These are phyloP conservation scores for Veloboletus limbatus DNA, from an alignment of 1,284 basidiomycete species.

Conservation along the genomic window DNA sequence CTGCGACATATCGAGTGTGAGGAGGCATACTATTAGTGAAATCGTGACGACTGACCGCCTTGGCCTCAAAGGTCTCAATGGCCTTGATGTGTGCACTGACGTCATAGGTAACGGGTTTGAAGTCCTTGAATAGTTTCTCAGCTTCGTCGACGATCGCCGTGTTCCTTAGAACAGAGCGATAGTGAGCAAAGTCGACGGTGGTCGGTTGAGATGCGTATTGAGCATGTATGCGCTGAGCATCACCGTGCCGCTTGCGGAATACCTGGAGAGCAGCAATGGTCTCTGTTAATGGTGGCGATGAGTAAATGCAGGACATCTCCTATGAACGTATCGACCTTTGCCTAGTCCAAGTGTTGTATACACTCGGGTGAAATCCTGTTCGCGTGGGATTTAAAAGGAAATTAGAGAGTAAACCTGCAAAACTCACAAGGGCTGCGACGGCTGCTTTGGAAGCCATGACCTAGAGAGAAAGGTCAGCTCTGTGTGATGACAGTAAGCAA, in stretches of 20 bases:
- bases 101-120: constrained; percentile 98
- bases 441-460: constrained; percentile 81
- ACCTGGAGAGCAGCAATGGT: constrained; percentile 87
- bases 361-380: constrained; percentile 89
- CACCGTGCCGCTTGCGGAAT: constrained; percentile 94
- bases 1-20: constrained; percentile 41
- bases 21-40: constrained; percentile 1
- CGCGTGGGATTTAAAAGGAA: constrained; percentile 11
- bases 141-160: constrained; percentile 89
- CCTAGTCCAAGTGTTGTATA: constrained; percentile 89
- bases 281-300: constrained; percentile 49
- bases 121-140: constrained; percentile 85
- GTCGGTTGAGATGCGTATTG: constrained; percentile 73
- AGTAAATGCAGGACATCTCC: constrained; percentile 1
- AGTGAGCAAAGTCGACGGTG: constrained; percentile 87
- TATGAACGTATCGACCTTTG: constrained; percentile 62
- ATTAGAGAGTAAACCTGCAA: not conserved
- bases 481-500: constrained; percentile 4
- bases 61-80: constrained; percentile 95
- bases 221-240: constrained; percentile 78
- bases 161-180: constrained; percentile 92
- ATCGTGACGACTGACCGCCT: constrained; percentile 71
- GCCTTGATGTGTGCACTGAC: constrained; percentile 89
- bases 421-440: constrained; percentile 69
- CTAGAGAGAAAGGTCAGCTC: constrained; percentile 8